phyloP scores from a whole-genome alignment of 2,329 filamentous ascomycete genomes.

The Pseudogymnoascus sp. region DNA sequence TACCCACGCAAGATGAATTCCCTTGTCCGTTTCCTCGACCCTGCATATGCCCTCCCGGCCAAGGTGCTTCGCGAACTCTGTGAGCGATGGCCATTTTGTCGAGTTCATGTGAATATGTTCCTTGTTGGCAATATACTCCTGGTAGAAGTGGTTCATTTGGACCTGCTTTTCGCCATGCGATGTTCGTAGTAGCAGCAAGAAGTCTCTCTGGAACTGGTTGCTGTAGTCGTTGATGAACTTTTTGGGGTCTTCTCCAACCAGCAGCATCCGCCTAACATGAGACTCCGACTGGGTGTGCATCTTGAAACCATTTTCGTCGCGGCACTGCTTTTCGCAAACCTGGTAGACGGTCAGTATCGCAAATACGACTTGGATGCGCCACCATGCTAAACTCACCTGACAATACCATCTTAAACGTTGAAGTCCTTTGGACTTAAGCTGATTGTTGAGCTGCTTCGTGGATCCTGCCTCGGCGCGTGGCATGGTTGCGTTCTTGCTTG shows the following conservation, averaged over 20 bases:
- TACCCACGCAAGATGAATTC: slow-evolving; percentile 80
- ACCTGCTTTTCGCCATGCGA: slow-evolving; percentile 87
- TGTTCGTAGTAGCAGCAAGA: slow-evolving; percentile 68
- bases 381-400: slow-evolving; percentile 39
- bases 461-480: slow-evolving; percentile 85
- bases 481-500: slow-evolving; percentile 45
- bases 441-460: slow-evolving; percentile 84
- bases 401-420: slow-evolving; percentile 90
- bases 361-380: background rate
- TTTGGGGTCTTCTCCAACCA: slow-evolving; percentile 80
- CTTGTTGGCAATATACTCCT: slow-evolving; percentile 83
- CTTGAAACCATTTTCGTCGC: slow-evolving; percentile 88
- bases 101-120: slow-evolving; percentile 91
- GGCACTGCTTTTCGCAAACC: slow-evolving; percentile 67
- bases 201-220: slow-evolving; percentile 74
- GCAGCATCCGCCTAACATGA: slow-evolving; percentile 82
- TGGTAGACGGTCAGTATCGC: slow-evolving; percentile 33
- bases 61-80: slow-evolving; percentile 82
- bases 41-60: slow-evolving; percentile 81
- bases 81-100: slow-evolving; percentile 80
- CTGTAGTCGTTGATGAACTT: slow-evolving; percentile 78
- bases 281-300: slow-evolving; percentile 79
- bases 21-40: slow-evolving; percentile 86
- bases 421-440: slow-evolving; percentile 73
- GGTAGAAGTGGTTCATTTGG: slow-evolving; percentile 88